Evolutionary conservation across 164 flowering plant genomes (phyloP).

Genomic region (Annona cherimola): DNA sequence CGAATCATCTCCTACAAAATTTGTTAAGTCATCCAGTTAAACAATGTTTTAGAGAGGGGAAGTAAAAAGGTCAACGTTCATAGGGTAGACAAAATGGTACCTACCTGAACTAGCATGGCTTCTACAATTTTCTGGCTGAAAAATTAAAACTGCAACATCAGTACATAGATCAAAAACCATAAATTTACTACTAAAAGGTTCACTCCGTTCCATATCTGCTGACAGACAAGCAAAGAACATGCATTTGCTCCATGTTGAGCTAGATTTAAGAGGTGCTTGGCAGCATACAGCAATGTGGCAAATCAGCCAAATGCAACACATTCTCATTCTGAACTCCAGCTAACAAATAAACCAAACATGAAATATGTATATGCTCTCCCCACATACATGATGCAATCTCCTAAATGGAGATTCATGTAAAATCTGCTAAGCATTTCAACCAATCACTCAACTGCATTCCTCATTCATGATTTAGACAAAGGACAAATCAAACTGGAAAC

Average conservation of each 20-base stretch:
- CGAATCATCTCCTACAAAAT: constrained; percentile 29
- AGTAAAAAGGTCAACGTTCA: neutral
- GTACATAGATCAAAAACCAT: neutral
- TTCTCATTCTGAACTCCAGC: neutral
- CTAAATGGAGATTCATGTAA: no score
- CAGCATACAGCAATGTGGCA: neutral
- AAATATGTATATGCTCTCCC: neutral
- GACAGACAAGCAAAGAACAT: neutral
- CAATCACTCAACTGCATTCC: no score
- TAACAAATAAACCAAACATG: neutral
- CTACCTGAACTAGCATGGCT: constrained; percentile 34
- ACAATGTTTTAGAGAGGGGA: neutral
- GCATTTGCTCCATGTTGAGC: neutral
- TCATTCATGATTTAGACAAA: no score
- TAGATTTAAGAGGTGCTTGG: neutral
- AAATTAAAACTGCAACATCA: constrained; percentile 17
- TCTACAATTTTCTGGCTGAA: constrained; percentile 49
- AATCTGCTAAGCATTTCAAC: no score
- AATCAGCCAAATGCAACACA: neutral
- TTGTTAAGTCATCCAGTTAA: neutral
- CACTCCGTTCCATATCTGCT: neutral
- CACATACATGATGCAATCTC: no score
- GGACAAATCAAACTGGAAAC: no score
- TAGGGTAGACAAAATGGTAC: neutral
- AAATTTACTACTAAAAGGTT: neutral